Percentiles rank a stretch among this genome's conserved stretches.
Conservation (phyloP, 2,329 filamentous ascomycete species). For the Diaporthe humulicola region DNA sequence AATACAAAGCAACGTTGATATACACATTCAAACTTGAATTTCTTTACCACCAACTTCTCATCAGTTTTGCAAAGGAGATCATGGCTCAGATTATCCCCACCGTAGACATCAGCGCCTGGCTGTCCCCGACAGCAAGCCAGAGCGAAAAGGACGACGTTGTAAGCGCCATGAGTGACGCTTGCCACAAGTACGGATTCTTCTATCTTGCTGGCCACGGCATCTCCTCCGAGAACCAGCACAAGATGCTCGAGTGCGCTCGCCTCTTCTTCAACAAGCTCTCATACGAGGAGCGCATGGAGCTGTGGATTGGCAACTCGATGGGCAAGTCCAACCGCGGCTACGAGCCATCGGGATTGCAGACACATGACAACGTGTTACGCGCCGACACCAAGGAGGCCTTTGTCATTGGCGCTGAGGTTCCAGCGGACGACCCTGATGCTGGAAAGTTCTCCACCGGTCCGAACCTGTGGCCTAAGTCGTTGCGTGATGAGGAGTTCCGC, state of each 20-base stretch:
- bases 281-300: not conserved
- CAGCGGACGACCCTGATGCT: not conserved
- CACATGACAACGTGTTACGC: not conserved
- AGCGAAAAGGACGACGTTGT: not conserved
- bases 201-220: not conserved
- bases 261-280: not conserved
- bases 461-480: constrained; percentile 3
- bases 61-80: too few species aligned
- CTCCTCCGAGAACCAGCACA: not conserved
- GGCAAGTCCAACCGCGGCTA: not conserved
- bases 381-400: not conserved
- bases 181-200: not conserved
- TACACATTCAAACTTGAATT: too few species aligned
- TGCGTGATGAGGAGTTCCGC: constrained; percentile 8
- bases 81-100: not conserved
- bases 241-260: not conserved
- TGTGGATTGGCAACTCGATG: not conserved
- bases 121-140: not conserved
- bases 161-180: not conserved
- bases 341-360: not conserved
- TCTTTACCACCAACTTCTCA: too few species aligned
- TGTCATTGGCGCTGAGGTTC: not conserved
- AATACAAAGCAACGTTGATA: too few species aligned
- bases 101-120: not conserved
- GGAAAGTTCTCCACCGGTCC: not conserved